Conservation (phyloP, 2,329 filamentous ascomycete genomes). For the Fusarium sp. region DNA sequence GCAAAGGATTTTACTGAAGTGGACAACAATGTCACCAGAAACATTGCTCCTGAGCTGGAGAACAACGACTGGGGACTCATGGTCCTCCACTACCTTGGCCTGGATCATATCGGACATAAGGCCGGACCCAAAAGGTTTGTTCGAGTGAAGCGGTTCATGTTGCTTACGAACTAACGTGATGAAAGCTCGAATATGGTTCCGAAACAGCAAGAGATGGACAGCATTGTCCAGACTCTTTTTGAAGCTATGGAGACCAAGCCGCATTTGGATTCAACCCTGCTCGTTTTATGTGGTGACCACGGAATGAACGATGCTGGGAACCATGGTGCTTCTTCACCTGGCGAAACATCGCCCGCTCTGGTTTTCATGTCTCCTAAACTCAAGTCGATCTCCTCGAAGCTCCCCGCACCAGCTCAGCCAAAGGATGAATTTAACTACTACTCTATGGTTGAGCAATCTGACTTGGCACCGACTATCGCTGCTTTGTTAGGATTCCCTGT, state of each 20-base stretch:
- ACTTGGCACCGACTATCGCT: constrained; percentile 89
- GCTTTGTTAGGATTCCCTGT: constrained; percentile 88
- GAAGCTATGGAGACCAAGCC: constrained; percentile 74
- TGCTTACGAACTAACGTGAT: not conserved
- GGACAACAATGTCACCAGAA: constrained; percentile 95
- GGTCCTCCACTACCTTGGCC: constrained; percentile 93
- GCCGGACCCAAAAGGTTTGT: constrained; percentile 82
- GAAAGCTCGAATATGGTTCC: constrained; percentile 86
- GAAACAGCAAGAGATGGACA: constrained; percentile 95
- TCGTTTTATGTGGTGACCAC: constrained; percentile 92
- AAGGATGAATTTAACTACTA: constrained; percentile 86
- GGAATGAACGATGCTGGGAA: constrained; percentile 99
- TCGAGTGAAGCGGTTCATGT: not conserved
- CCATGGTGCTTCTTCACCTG: constrained; percentile 91
- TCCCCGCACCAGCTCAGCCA: constrained; percentile 66
- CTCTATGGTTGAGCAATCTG: constrained; percentile 87
- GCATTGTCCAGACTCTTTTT: constrained; percentile 80
- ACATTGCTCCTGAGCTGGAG: constrained; percentile 80
- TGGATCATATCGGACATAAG: constrained; percentile 98
- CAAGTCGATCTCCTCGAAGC: constrained; percentile 60
- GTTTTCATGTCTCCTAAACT: constrained; percentile 92
- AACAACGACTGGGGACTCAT: constrained; percentile 90
- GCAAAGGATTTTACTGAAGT: constrained; percentile 94
- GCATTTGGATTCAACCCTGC: constrained; percentile 80
- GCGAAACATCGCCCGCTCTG: constrained; percentile 92